These are phyloP conservation scores for Glycine tomentella DNA, from an alignment of 306 rosid genomes.

Conservation along the genomic window DNA sequence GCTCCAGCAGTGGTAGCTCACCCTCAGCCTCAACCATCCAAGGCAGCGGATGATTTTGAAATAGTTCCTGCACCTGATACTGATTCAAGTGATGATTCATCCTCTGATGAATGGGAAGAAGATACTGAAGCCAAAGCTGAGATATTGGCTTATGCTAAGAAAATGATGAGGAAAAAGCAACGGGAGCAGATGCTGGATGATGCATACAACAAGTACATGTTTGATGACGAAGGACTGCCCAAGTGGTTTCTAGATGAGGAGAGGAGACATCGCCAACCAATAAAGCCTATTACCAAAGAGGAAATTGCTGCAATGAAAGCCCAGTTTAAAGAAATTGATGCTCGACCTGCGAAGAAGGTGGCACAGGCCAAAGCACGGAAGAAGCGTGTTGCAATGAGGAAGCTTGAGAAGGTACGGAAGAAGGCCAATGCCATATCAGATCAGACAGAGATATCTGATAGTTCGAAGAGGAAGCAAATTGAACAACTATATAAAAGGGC, in stretches of 20 bases:
- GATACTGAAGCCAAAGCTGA: constrained; percentile 70
- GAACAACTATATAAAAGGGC: constrained; percentile 81
- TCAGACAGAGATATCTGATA: constrained; percentile 84
- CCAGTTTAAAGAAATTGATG: constrained; percentile 85
- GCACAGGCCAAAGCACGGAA: constrained; percentile 80
- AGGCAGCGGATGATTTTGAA: constrained; percentile 68
- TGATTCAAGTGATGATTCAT: constrained; percentile 84
- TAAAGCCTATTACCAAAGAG: constrained; percentile 83
- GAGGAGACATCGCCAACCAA: constrained; percentile 69
- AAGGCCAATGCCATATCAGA: constrained; percentile 93
- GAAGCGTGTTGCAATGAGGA: constrained; percentile 82
- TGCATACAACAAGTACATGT: constrained; percentile 85
- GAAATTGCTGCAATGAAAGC: constrained; percentile 86
- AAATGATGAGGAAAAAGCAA: constrained; percentile 81
- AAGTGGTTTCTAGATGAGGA: constrained; percentile 93
- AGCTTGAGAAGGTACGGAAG: constrained; percentile 92
- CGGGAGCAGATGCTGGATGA: constrained; percentile 79
- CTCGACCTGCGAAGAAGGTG: constrained; percentile 83
- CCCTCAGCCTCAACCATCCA: constrained; percentile 49
- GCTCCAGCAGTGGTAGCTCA: constrained; percentile 31
- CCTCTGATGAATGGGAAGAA: constrained; percentile 49
- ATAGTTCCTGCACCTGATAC: constrained; percentile 84
- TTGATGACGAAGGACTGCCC: constrained; percentile 82
- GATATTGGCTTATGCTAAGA: constrained; percentile 83
- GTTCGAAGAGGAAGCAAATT: constrained; percentile 88